Base-by-base conservation (phyloP, 1,139 yeast genomes). In the Kodamaea sp. region DNA sequence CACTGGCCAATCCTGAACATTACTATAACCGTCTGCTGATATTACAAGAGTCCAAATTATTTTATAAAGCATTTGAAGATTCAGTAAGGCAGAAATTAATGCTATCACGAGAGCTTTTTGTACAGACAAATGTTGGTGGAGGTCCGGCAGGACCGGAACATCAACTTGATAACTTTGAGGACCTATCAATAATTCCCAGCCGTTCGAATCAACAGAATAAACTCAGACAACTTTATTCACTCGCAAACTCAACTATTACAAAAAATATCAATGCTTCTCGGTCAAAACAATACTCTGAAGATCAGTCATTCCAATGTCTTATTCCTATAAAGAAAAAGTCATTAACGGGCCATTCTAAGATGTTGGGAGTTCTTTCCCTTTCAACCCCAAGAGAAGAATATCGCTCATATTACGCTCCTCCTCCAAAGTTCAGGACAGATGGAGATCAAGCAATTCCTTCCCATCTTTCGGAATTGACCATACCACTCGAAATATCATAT, bases 401-500 rank as follows among this genome's bases (percentile, higher is more conserved):
- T 38, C 45, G 46, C 7, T 47, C 60, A 2, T 48, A 53, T 6
- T 71, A 70, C 43, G 56, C 62, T 2, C 66, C 73, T 1, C 75
- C 76, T 1, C 25, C 48, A 1, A 55, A 53, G 38, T 65, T 46
- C 36, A 49, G 70, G 29, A 36, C 44, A 1, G 35, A 31, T 22
- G 36, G 39, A 35, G 29, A 38, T 46, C 30, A 30, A 10, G 15
- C 23, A 3, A 27, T 8, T n/a, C 11, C 7, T 6, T 38, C 36
- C 2, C 35, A 43, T 32, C 45, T 52, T 27, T 53, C 63, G 8
- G 58, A 50, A 20, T 23, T 67, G n/a, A 45, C 43, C 2, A 52
- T 71, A 2, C 77, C 76, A 0, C 34, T 70, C 11, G 70, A 68
- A 32, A 38, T 70, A 3, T 55, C 63, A 6, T 68, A 57, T 45